Evolutionary conservation across 805 yeast genomes (phyloP), one percentile per base, ranked within the genome.

Genomic region (Wickerhamomyces bovis): DNA sequence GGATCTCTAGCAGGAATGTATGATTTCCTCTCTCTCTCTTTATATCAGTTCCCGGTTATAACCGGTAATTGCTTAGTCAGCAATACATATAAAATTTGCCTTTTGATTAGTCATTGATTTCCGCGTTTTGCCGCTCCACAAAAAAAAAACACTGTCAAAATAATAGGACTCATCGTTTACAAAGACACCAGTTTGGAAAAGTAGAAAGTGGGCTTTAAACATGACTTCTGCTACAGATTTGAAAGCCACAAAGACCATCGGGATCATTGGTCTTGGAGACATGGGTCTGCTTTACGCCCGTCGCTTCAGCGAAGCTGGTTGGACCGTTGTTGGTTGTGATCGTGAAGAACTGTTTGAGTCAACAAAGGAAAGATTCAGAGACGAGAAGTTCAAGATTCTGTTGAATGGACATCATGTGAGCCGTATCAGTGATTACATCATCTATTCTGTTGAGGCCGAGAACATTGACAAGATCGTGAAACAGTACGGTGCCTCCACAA

Each of bases 241-340:
- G 77, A 70, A 73, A 47, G 47, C 47, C 13, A 52, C 70, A 19
- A 84, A 83, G 61, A 72, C 71, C 19, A 77, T 94, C 41, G 99
- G 99, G 2, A 85, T 94, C 53, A 90, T 94, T 49, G 99, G 99
- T 3, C 76, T 92, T 31, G 99, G 99, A 26, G 98, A 92, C 64
- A 94, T 94, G 99, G 99, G 99, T 8, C 69, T 78, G 33, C 67
- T 94, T 57, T 94, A 94, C 60, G 97, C 98, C 47, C 71, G 75
- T 19, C 68, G 83, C 45, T 83, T 94, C 57, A 72, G 87, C 25
- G 73, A 75, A 44, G 90, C 89, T 2, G 97, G 97, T 2, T 89
- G 96, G 96, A 76, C 63, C 28, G 96, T 89, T 2, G 81, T 85
- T 43, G 96, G 95, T 4, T 88, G 96, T 63, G 97, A 90, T 59